Base-by-base conservation (phyloP, 2,329 filamentous ascomycete genomes). In the Sclerotinia glacialis region DNA sequence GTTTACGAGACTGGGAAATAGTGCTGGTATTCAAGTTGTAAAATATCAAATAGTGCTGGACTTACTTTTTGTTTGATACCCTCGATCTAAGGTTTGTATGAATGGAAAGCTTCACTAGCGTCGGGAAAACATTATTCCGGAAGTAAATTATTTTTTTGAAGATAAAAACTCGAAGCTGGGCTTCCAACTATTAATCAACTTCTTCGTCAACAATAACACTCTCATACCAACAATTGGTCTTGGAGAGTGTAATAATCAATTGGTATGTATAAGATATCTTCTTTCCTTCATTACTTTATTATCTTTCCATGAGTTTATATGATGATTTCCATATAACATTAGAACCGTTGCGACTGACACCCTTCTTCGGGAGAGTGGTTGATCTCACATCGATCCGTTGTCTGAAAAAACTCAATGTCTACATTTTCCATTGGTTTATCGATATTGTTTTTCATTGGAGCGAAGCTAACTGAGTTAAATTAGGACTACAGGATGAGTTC, bases 331-430 rank as follows among this genome's bases (percentile, higher is more conserved):
- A 78, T 79, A 77, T 79, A 78, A 80, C 76, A 74, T 79, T 80
- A 84, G 82, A 84, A 84, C 82, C 82, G 82, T 83, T 84, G 82
- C 83, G 81, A 84, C 80, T 84, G 82, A 85, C 80, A 80, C 78
- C 49, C 47, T 50, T 61, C 78, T 77, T 72, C 71, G 71, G 79
- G 58, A 60, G 58, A 49, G 78, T 81, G 81, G 76, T 78, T 84
- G 82, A 85, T 83, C 80, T 80, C 77, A 83, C 78, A 77, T 78
- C 71, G 72, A 75, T 78, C 80, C 81, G 79, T 75, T 79, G 79
- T 80, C 81, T 83, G 80, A 62, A 61, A 54, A 23, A 54, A 44
- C 47, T 68, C 42, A 49, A n/a, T 40, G n/a, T 60, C 28, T 62
- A 62, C 61, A 63, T 56, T 49, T 52, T 42, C n/a, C 47, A 31